phyloP scores from a whole-genome alignment of 129 eudicot species.

The Ambrosia artemisiifolia region DNA sequence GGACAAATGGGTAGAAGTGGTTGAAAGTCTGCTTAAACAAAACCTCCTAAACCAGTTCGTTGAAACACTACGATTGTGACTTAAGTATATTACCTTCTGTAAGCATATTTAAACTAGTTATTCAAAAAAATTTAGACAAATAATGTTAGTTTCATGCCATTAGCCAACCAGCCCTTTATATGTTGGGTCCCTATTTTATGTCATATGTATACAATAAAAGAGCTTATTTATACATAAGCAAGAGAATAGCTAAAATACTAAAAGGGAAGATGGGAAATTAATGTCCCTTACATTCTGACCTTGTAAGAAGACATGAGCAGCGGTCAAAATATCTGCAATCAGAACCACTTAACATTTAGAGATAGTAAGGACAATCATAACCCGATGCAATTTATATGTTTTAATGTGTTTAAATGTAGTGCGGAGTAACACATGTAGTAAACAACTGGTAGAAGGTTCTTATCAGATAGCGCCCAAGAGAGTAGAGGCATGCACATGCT shows the following conservation, averaged over 20 bases:
- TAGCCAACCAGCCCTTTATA: not conserved
- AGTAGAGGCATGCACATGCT: too few relatives aligned
- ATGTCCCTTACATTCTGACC: conserved; percentile 57
- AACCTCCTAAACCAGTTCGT: not conserved
- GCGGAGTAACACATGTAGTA: not conserved
- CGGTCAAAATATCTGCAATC: conserved; percentile 75
- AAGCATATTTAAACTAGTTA: not conserved
- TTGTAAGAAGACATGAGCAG: conserved; percentile 65
- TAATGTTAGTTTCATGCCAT: not conserved
- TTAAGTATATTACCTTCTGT: not conserved
- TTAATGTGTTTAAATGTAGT: not conserved
- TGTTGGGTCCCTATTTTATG: not conserved
- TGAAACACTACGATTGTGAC: not conserved
- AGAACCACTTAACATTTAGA: conserved; percentile 21
- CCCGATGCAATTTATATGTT: not conserved
- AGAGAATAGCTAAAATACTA: not conserved
- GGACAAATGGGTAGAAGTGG: not conserved
- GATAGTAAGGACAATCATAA: conserved; percentile 7
- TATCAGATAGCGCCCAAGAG: not conserved
- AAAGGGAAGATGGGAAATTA: conserved; percentile 5
- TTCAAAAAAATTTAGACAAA: not conserved
- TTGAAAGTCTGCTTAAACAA: not conserved
- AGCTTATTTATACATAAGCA: conserved; percentile 8
- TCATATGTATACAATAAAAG: not conserved
- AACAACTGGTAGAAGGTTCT: not conserved